Base-by-base conservation (phyloP, 2,329 filamentous ascomycete genomes). In the Magnaporthiopsis rhizophila region DNA sequence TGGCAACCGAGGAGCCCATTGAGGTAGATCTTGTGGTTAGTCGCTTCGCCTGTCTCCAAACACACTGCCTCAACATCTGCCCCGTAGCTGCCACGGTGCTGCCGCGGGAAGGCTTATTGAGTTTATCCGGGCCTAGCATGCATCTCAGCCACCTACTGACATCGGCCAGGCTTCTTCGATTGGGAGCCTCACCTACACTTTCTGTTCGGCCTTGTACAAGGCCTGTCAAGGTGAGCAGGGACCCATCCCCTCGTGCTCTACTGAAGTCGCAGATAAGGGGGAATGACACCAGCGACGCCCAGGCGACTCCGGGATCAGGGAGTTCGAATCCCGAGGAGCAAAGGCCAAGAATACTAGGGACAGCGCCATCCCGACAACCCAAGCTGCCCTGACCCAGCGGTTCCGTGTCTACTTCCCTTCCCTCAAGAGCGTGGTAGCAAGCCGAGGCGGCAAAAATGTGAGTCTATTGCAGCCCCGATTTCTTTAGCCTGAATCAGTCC, bases 391-490 rank as follows among this genome's bases (percentile, higher is more conserved):
- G 50, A 76, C 77, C 66, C 75, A 85, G 38, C 79, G 80, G 61
- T 84, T 95, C 69, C 84, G 88, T 12, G 83, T 96, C 62, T 96
- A 93, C 75, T 97, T 94, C 70, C 93, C 92, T 3, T 92, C 89
- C 1, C 75, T 84, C 13, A 76, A 87, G 26, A 96, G 91, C 0
- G 88, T 96, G 3, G 72, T 74, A 12, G 73, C 75, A 36, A 92
- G 89, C 70, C 84, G 80, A 66, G 89, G 87, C 36, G 90, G 89
- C 2, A 78, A 74, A 65, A 74, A 76, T 64, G 86, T 87, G 70
- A 74, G 83, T 78, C 68, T 59, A 65, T 30, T 53, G 18, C 65
- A 36, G n/a, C 56, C 56, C 8, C 6, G 56, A 58, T 26, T 62
- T 13, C 15, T 45, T 13, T 12, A 13, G 15, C 38, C 38, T 45